Evolutionary conservation across 139 green algal genomes (phyloP).

Genomic region (Chlamydomonas sp.): DNA sequence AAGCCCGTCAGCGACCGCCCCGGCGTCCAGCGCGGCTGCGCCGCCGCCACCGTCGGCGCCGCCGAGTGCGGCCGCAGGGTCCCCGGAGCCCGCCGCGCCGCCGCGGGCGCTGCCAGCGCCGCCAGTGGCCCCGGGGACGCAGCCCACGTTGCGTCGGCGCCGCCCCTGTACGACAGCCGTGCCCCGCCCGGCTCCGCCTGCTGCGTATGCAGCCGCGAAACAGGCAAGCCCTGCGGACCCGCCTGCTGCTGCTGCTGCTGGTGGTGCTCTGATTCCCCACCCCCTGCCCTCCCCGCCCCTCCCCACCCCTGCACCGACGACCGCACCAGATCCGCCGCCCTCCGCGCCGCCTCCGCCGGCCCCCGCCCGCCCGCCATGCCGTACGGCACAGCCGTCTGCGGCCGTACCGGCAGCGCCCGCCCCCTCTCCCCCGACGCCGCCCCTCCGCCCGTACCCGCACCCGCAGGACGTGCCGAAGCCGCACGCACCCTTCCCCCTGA

Average conservation of each 20-base stretch:
- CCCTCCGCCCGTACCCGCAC: too few relatives aligned
- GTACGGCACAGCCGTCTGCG: background rate
- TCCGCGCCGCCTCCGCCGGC: background rate
- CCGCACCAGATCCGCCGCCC: slow-evolving; percentile 2
- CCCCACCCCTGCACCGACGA: background rate
- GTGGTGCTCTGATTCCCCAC: background rate
- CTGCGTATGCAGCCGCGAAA: slow-evolving; percentile 21
- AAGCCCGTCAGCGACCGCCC: slow-evolving; percentile 5
- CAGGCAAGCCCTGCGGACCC: background rate
- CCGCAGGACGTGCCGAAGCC: too few relatives aligned
- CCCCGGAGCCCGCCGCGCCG: slow-evolving; percentile 1
- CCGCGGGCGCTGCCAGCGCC: background rate
- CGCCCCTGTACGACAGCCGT: too few relatives aligned
- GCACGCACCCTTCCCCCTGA: too few relatives aligned
- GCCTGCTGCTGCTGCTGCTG: background rate
- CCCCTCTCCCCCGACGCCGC: too few relatives aligned
- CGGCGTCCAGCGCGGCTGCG: background rate
- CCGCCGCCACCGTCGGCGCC: background rate
- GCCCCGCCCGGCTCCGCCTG: slow-evolving; percentile 1
- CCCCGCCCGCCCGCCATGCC: background rate
- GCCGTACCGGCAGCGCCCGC: background rate
- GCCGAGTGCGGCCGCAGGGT: slow-evolving; percentile 19
- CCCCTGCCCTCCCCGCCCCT: background rate
- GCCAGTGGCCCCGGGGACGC: background rate
- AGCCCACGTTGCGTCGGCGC: too few relatives aligned